Percentiles rank a stretch among this genome's conserved stretches.
phyloP scores from a whole-genome alignment of 169 alveolate genomes.

The Cytauxzoon felis region DNA sequence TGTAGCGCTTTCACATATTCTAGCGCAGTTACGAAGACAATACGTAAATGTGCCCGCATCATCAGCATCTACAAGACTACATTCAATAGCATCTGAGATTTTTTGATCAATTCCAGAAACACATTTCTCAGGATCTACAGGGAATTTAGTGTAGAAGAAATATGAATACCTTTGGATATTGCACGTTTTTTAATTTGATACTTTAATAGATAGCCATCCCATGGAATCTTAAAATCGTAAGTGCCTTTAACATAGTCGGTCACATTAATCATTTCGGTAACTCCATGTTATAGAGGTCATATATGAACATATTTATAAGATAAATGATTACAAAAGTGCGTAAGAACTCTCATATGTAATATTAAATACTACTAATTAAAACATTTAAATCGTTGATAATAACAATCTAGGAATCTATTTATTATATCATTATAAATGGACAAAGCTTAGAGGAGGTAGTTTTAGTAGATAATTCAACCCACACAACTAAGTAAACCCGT shows the following conservation, averaged over 20 bases:
- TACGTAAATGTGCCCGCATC: slow-evolving; percentile 52
- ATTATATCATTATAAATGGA: no score
- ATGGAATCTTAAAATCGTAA: slow-evolving; percentile 16
- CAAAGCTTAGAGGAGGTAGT: no score
- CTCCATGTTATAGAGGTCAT: background rate
- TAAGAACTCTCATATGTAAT: background rate
- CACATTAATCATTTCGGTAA: background rate
- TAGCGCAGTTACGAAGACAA: slow-evolving; percentile 33
- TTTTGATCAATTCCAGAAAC: background rate
- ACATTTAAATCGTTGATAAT: no score
- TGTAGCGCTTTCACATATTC: slow-evolving; percentile 9
- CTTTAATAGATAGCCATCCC: slow-evolving; percentile 26
- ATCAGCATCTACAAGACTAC: slow-evolving; percentile 3
- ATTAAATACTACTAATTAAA: background rate
- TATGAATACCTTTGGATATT: background rate
- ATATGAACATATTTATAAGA: background rate
- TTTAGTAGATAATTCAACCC: no score
- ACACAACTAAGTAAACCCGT: no score
- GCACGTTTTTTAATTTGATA: background rate
- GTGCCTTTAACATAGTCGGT: slow-evolving; percentile 21
- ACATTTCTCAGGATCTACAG: background rate
- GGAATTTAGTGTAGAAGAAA: background rate
- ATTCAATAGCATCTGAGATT: background rate
- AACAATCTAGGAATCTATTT: no score
- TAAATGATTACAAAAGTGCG: background rate